Evolutionary conservation across 176 grass and related monocot genomes (phyloP), one percentile per base, ranked within the genome.

Genomic region (Carex scoparia): DNA sequence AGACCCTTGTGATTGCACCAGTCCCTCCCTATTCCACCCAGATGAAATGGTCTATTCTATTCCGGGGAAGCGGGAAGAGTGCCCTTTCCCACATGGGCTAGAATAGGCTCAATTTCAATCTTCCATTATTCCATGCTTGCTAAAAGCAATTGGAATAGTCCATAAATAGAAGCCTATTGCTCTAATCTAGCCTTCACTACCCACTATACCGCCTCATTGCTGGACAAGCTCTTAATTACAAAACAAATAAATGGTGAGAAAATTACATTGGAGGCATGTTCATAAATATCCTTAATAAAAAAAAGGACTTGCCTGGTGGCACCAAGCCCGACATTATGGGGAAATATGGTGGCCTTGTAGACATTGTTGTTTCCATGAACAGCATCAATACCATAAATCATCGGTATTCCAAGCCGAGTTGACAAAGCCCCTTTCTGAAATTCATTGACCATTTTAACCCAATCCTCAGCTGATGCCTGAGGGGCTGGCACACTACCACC

Each of bases 321-420:
- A 82, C 95, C 95, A 88, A 98, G 95, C 54, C 95, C 95, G 23
- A 98, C 35, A 56, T 98, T 98, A 86, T 98, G 95, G 75, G 95
- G 95, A 81, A 98, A 98, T 88, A 98, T 89, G 61, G 95, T 98
- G 82, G 95, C 92, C 2, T 93, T 94, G 67, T 94, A 98, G 72
- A 92, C 95, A 89, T 98, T 94, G 84, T 98, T 98, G 66, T 98
- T 90, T 60, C 95, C 95, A 88, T 98, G 95, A 91, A 98, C 91
- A 65, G 95, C 95, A 89, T 98, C 95, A 81, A 98, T 98, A 42
- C 95, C 95, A 87, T 98, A 98, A 80, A 98, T 94, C 91, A 94
- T 93, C 64, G 95, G 95, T 82, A 98, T 98, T 38, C 92, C 89
- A 4, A 98, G 88, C 46, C 92, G 93, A 31, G 95, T 94, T 63